Evolutionary conservation across 176 grass and related monocot genomes (phyloP), one percentile per base, ranked within the genome.

Genomic region (Oropetium thomaeum): DNA sequence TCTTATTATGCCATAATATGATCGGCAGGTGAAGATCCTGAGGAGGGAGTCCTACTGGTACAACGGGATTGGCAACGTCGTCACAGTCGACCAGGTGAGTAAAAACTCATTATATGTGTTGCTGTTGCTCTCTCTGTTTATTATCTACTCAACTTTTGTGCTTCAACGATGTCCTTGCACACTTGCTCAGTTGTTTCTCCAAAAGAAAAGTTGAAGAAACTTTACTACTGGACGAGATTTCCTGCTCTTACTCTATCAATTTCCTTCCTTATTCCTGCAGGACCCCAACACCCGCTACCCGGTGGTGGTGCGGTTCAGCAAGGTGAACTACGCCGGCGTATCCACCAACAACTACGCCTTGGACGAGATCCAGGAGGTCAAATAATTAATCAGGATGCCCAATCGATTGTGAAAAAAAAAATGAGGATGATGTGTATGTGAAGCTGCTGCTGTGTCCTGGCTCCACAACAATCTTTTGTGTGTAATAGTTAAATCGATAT

Each of bases 31-130:
- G 51, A 97, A 97, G 87, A 93, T 97, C 84, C 85, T 93, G 48
- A 90, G 90, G 82, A 93, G 85, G 82, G 93, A 97, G 58, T 97
- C 93, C 65, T 97, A 97, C 79, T 97, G 90, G 93, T 93, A 90
- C 85, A 97, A 93, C 67, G 90, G 90, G 28, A 93, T 90, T 17
- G 90, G 93, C 73, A 76, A 74, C 48, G 87, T 97, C 39, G 79
- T 97, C 33, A 90, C 90, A 3, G 90, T 97, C 29, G 93, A 97
- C 85, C 93, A 97, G 90, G 93, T 93, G 77, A 12, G 25, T 41
- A 19, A n/a, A n/a, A n/a, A n/a, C n/a, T n/a, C n/a, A n/a, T n/a
- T n/a, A n/a, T n/a, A n/a, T n/a, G n/a, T n/a, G n/a, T n/a, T n/a
- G n/a, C n/a, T n/a, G 0, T 3, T 6, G 20, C 12, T 22, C 40